Conservation (phyloP, 345 rosid genomes). For the Camelina laxa region DNA sequence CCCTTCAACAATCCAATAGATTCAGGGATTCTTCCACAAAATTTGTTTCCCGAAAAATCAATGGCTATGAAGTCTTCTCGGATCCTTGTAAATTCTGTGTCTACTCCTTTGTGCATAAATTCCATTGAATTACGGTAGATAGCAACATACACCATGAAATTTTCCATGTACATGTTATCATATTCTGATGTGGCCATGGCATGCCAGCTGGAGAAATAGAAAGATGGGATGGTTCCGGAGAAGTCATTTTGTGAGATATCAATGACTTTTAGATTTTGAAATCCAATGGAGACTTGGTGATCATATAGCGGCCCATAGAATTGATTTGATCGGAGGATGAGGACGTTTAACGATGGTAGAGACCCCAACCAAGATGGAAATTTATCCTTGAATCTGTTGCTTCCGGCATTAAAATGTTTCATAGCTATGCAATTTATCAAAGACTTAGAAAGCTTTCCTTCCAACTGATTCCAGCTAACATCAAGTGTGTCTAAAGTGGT, state of each 20-base stretch:
- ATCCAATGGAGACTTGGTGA: background rate
- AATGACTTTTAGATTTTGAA: constrained; percentile 47
- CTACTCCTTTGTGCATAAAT: constrained; percentile 6
- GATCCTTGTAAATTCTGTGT: background rate
- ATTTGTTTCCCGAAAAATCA: constrained; percentile 23
- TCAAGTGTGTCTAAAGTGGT: background rate
- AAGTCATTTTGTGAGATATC: constrained; percentile 51
- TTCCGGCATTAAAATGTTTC: constrained; percentile 45
- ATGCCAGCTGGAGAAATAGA: background rate
- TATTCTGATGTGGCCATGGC: background rate
- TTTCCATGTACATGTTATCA: background rate
- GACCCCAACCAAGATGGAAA: constrained; percentile 52
- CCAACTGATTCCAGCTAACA: constrained; percentile 15
- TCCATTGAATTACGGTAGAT: background rate
- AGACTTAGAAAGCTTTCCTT: constrained; percentile 44
- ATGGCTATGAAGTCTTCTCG: background rate
- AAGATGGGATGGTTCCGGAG: background rate
- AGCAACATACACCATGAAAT: background rate
- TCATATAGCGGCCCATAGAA: constrained; percentile 45
- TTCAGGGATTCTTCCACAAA: constrained; percentile 3
- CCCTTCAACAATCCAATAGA: constrained; percentile 16
- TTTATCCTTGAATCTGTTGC: constrained; percentile 42
- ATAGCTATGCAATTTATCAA: constrained; percentile 38
- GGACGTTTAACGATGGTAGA: constrained; percentile 36
- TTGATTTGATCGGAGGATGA: constrained; percentile 47